Conservation (phyloP, 208 protist species). For the Giardia muris region DNA sequence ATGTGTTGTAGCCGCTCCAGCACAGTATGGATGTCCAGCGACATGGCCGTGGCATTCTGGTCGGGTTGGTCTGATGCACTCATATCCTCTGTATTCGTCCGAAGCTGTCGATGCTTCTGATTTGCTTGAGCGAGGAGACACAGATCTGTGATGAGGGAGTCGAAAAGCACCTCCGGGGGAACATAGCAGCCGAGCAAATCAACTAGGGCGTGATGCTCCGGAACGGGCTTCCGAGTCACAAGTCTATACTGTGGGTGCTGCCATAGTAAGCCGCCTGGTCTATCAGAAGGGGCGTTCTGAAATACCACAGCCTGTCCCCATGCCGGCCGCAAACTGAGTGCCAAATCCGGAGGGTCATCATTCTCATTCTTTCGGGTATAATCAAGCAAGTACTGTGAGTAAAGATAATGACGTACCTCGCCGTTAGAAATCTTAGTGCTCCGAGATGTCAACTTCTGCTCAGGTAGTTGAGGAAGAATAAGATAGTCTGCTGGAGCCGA, state of each 20-base stretch:
- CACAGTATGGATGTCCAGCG: neutral
- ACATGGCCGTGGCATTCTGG: neutral
- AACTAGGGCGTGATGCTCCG: neutral
- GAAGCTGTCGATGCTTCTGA: neutral
- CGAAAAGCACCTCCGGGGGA: neutral
- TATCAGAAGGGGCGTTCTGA: neutral
- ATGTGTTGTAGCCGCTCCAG: neutral
- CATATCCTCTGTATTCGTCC: neutral
- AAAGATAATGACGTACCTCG: neutral
- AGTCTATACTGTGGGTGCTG: neutral
- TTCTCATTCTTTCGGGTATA: neutral
- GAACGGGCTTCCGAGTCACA: slow-evolving; percentile 16
- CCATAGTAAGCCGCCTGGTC: neutral
- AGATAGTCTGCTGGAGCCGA: neutral
- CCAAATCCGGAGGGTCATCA: neutral
- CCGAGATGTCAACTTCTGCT: neutral
- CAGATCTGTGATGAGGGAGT: neutral
- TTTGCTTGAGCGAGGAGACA: neutral
- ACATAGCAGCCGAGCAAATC: neutral
- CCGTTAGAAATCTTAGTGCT: neutral
- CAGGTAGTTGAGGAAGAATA: neutral
- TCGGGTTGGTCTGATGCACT: neutral
- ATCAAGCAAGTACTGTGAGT: neutral
- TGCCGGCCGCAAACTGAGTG: neutral
- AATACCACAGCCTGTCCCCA: neutral